These are phyloP conservation scores for Baorangia bicolor DNA, from an alignment of 768 basidiomycete genomes.

Conservation along the genomic window DNA sequence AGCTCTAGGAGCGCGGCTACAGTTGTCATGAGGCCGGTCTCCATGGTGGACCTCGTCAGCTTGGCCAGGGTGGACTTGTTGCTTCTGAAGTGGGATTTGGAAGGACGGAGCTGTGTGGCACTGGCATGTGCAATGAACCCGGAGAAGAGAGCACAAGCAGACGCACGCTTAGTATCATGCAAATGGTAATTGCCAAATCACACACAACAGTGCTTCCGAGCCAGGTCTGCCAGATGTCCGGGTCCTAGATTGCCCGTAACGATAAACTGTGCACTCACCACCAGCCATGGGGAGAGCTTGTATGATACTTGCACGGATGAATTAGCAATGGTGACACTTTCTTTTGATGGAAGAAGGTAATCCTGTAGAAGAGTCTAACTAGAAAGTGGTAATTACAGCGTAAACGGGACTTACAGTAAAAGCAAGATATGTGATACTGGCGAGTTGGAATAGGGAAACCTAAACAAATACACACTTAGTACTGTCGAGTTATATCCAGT, in stretches of 20 bases:
- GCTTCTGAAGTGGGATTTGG: constrained; percentile 1
- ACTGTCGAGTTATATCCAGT: background rate
- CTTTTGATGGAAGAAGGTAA: background rate
- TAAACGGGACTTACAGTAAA: background rate
- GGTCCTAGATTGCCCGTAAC: background rate
- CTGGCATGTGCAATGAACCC: background rate
- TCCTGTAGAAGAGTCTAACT: background rate
- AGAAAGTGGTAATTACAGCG: background rate
- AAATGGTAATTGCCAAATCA: constrained; percentile 20
- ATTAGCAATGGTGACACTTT: too few species aligned
- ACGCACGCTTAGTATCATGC: constrained; percentile 17
- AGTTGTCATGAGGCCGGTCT: constrained; percentile 25
- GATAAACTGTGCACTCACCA: constrained; percentile 1
- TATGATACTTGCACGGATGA: background rate
- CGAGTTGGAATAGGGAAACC: constrained; percentile 24
- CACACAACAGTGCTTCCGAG: constrained; percentile 20
- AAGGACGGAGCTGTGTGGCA: constrained; percentile 15
- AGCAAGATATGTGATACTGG: constrained; percentile 11
- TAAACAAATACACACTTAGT: background rate
- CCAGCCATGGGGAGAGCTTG: constrained; percentile 2
- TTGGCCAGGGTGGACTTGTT: constrained; percentile 3
- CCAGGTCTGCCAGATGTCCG: constrained; percentile 15
- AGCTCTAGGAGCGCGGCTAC: constrained; percentile 18
- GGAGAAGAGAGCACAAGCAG: background rate
- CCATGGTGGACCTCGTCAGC: constrained; percentile 23